phyloP scores from a whole-genome alignment of 208 protist genomes.

The Leishmania guyanensis region DNA sequence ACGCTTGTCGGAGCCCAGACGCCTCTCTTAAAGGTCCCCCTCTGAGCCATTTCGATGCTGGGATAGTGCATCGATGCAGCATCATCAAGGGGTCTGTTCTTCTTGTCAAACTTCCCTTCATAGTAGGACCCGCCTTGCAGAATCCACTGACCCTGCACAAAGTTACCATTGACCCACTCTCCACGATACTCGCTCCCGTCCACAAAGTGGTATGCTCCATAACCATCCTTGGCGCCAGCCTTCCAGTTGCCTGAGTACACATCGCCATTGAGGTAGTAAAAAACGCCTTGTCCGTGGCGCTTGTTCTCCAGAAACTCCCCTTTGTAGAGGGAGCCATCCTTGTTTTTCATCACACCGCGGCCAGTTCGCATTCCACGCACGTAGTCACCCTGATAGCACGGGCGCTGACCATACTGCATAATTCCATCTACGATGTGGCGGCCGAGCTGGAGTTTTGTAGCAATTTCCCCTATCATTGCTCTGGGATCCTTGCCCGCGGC shows the following conservation, averaged over 20 bases:
- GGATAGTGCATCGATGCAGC: constrained; percentile 80
- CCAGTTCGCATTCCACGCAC: constrained; percentile 77
- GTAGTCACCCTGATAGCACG: constrained; percentile 90
- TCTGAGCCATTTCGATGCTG: constrained; percentile 66
- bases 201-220: constrained; percentile 89
- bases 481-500: constrained; percentile 36
- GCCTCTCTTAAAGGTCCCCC: constrained; percentile 72
- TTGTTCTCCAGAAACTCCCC: constrained; percentile 92
- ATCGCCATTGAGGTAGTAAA: constrained; percentile 92
- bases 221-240: constrained; percentile 79
- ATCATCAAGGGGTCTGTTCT: constrained; percentile 80
- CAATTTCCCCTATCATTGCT: constrained; percentile 30
- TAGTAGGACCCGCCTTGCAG: constrained; percentile 86
- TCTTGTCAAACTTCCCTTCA: constrained; percentile 89
- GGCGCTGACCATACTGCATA: constrained; percentile 70
- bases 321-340: constrained; percentile 89
- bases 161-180: constrained; percentile 74
- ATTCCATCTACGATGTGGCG: constrained; percentile 64
- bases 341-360: constrained; percentile 90
- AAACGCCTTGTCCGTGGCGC: constrained; percentile 88
- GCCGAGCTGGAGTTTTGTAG: constrained; percentile 64
- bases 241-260: constrained; percentile 90
- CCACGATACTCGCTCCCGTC: constrained; percentile 85
- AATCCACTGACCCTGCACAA: constrained; percentile 90
- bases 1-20: constrained; percentile 75